Conservation (phyloP, 768 basidiomycete species). For the Amanita muscaria region DNA sequence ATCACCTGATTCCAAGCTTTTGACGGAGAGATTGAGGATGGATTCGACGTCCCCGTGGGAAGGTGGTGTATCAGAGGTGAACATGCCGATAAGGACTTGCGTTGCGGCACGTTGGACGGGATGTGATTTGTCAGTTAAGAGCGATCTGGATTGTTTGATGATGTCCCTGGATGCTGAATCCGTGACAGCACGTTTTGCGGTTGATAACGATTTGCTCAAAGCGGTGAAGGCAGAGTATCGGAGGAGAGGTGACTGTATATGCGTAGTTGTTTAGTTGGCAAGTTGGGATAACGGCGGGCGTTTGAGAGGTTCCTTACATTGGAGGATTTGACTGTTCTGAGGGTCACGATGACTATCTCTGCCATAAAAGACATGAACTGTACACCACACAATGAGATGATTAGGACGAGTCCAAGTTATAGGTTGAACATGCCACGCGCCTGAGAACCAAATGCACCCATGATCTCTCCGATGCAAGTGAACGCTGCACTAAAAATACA, state of each 20-base stretch:
- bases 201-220: slow-evolving; percentile 69
- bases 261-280: slow-evolving; percentile 1
- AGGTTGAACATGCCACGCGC: slow-evolving; percentile 33
- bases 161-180: slow-evolving; percentile 76
- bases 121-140: slow-evolving; percentile 73
- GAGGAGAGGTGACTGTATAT: slow-evolving; percentile 61
- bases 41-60: slow-evolving; percentile 62
- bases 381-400: neutral
- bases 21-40: slow-evolving; percentile 57
- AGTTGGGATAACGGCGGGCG: neutral
- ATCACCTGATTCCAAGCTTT: slow-evolving; percentile 74
- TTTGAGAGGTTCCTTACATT: no score
- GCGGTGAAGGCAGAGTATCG: slow-evolving; percentile 74
- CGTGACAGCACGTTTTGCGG: slow-evolving; percentile 76
- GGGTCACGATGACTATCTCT: slow-evolving; percentile 60
- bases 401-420: neutral
- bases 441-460: slow-evolving; percentile 77
- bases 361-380: slow-evolving; percentile 95
- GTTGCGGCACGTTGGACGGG: slow-evolving; percentile 81
- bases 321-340: slow-evolving; percentile 68
- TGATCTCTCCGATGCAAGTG: slow-evolving; percentile 83
- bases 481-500: slow-evolving; percentile 56
- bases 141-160: slow-evolving; percentile 70
- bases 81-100: slow-evolving; percentile 37
- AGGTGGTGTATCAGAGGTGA: slow-evolving; percentile 12